Percentiles rank a stretch among this genome's conserved stretches.
These are phyloP conservation scores for Fagopyrum esculentum DNA, from an alignment of 148 eudicot genomes.

Conservation along the genomic window DNA sequence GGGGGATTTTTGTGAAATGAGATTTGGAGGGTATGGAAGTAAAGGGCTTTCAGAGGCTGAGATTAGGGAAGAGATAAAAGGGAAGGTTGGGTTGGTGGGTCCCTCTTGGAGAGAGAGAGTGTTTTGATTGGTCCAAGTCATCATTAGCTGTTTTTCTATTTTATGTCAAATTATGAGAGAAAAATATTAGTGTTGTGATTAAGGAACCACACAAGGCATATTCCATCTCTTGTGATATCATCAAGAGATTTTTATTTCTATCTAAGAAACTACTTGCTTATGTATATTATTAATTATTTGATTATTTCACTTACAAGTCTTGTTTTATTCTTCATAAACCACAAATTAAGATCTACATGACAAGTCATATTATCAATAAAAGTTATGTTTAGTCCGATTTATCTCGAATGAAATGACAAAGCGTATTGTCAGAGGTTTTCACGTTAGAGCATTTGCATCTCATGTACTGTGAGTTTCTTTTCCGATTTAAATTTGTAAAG, in stretches of 20 bases:
- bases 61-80: background rate
- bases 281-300: background rate
- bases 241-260: background rate
- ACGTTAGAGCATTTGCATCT: too few species aligned
- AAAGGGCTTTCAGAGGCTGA: background rate
- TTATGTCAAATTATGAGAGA: background rate
- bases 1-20: conserved; percentile 12
- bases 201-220: background rate
- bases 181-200: background rate
- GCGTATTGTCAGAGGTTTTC: too few species aligned
- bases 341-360: too few species aligned
- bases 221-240: background rate
- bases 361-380: too few species aligned
- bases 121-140: conserved; percentile 38
- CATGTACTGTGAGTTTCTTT: too few species aligned
- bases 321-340: too few species aligned
- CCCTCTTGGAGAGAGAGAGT: background rate
- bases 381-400: too few species aligned
- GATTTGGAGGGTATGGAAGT: background rate
- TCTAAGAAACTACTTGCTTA: background rate
- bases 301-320: too few species aligned
- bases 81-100: background rate
- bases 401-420: too few species aligned
- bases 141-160: conserved; percentile 29
- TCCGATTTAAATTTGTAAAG: too few species aligned